These are phyloP conservation scores for Larix sibirica DNA, from an alignment of 83 land plant genomes.

Conservation along the genomic window DNA sequence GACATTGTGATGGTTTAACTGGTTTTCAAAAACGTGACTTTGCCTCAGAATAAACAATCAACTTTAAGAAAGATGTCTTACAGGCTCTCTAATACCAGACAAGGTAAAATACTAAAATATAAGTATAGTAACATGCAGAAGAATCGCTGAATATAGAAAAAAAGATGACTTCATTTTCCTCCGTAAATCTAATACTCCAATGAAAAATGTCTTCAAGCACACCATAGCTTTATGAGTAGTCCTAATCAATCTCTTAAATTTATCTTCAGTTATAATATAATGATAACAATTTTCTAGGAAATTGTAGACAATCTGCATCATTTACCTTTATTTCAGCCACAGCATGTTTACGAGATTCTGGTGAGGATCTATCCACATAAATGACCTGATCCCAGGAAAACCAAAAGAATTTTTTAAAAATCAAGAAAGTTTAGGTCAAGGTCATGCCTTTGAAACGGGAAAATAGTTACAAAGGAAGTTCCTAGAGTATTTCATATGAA, in stretches of 20 bases:
- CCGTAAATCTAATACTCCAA: neutral
- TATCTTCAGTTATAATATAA: neutral
- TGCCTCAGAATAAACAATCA: neutral
- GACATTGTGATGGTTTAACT: neutral
- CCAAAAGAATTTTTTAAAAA: neutral
- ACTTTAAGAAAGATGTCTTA: neutral
- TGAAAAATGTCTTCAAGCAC: neutral
- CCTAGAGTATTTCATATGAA: neutral
- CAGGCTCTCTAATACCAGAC: neutral
- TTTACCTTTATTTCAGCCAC: slow-evolving; percentile 90
- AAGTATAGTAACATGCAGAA: neutral
- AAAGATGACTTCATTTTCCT: neutral
- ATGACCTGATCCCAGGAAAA: slow-evolving; percentile 59
- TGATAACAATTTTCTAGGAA: neutral
- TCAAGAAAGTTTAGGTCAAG: neutral
- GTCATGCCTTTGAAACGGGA: neutral
- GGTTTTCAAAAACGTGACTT: neutral
- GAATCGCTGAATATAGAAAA: neutral
- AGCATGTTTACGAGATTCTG: slow-evolving; percentile 79
- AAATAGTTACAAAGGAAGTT: slow-evolving; percentile 8
- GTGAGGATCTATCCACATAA: slow-evolving; percentile 86
- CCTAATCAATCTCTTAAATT: neutral
- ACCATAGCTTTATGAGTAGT: neutral
- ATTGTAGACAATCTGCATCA: neutral
- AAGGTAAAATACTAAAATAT: neutral